Evolutionary conservation across 192 early-diverging fungal genomes (phyloP).

Genomic region (Paraglomus brasilianum): DNA sequence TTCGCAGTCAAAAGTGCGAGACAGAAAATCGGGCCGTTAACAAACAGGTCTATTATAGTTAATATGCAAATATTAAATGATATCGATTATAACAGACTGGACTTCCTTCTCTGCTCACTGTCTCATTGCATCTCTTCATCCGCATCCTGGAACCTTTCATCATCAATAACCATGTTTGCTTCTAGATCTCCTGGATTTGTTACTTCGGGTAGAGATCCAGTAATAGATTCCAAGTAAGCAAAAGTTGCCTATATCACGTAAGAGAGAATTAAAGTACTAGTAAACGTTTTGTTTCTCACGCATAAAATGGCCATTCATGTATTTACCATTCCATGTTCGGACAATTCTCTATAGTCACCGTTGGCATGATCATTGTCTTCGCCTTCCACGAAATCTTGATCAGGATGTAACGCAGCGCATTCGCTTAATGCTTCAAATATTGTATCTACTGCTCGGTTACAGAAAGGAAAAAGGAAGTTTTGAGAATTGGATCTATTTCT

Average conservation of each 20-base stretch:
- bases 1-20: too few relatives aligned
- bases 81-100: too few relatives aligned
- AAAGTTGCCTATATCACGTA: slow-evolving; percentile 4
- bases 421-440: slow-evolving; percentile 60
- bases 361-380: slow-evolving; percentile 38
- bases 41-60: too few relatives aligned
- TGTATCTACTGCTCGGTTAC: slow-evolving; percentile 51
- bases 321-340: slow-evolving; percentile 36
- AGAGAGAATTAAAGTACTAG: not conserved
- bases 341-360: slow-evolving; percentile 41
- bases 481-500: too few relatives aligned
- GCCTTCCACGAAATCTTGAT: slow-evolving; percentile 47
- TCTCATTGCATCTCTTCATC: too few relatives aligned
- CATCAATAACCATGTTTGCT: slow-evolving; percentile 2
- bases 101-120: too few relatives aligned
- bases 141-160: slow-evolving; percentile 28
- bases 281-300: not conserved
- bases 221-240: slow-evolving; percentile 17
- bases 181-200: not conserved
- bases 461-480: too few relatives aligned
- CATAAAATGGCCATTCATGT: not conserved
- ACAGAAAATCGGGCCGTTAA: too few relatives aligned
- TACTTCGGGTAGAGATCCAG: not conserved
- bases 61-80: too few relatives aligned
- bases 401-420: slow-evolving; percentile 64